A percentile compares a stretch with the other conserved stretches of the same genome.
These are phyloP conservation scores for Porphyra umbilicalis DNA, from an alignment of 31 red algal genomes.

Conservation along the genomic window DNA sequence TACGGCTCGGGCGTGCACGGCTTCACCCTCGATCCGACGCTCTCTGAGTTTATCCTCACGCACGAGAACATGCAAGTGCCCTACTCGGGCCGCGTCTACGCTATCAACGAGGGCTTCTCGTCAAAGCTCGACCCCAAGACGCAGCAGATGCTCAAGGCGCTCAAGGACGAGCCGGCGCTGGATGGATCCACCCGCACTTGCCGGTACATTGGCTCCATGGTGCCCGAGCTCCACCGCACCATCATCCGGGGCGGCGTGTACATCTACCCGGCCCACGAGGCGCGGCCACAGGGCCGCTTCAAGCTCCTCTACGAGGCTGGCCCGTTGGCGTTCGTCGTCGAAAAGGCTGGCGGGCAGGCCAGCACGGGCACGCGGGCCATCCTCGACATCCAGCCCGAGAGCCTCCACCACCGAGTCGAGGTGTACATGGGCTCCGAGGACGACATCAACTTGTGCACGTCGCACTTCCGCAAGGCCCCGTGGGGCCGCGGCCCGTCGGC, in stretches of 20 bases:
- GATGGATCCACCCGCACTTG: slow-evolving; percentile 53
- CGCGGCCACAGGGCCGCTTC: slow-evolving; percentile 65
- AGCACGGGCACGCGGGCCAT: slow-evolving; percentile 63
- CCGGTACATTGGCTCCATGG: slow-evolving; percentile 88
- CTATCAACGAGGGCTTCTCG: slow-evolving; percentile 84
- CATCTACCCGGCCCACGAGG: slow-evolving; percentile 79
- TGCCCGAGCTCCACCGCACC: slow-evolving; percentile 92
- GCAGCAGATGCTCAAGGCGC: slow-evolving; percentile 62
- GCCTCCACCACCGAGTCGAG: slow-evolving; percentile 68
- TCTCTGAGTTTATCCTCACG: slow-evolving; percentile 92
- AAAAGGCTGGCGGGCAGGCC: slow-evolving; percentile 81
- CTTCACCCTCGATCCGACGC: slow-evolving; percentile 82
- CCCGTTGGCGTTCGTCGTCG: slow-evolving; percentile 85
- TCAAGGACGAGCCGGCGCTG: slow-evolving; percentile 63
- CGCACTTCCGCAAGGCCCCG: slow-evolving; percentile 64
- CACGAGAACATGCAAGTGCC: slow-evolving; percentile 72
- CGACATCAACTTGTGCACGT: slow-evolving; percentile 72
- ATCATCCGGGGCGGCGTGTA: slow-evolving; percentile 87
- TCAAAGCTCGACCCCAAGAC: slow-evolving; percentile 58
- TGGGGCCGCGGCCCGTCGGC: slow-evolving; percentile 57
- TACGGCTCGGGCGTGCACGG: slow-evolving; percentile 74
- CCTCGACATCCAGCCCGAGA: slow-evolving; percentile 74
- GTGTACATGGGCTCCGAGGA: slow-evolving; percentile 86
- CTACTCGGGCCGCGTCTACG: slow-evolving; percentile 73
- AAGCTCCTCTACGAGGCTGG: slow-evolving; percentile 94